These are phyloP conservation scores for Fonsecaea nubica DNA, from an alignment of 2,329 filamentous ascomycete species.

Conservation along the genomic window DNA sequence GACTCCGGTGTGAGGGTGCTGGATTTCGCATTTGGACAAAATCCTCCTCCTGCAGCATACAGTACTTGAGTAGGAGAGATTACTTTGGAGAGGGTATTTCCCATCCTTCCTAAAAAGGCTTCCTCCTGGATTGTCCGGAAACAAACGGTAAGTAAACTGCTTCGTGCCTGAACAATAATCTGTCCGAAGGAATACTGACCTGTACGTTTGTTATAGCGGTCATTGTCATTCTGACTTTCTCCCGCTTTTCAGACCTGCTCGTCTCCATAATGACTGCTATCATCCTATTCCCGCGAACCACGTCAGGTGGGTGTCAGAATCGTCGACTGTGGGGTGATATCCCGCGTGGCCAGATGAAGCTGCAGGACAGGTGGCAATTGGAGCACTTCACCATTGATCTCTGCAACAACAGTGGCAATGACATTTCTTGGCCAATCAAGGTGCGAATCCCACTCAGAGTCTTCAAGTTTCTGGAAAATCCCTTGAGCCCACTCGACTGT, in stretches of 20 bases:
- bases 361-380: constrained; percentile 35
- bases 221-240: constrained; percentile 7
- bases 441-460: constrained; percentile 40
- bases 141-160: not conserved
- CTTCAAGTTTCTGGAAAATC: constrained; percentile 43
- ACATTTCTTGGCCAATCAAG: constrained; percentile 34
- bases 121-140: not conserved
- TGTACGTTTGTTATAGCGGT: not conserved
- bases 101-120: not conserved
- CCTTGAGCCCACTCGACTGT: constrained; percentile 50
- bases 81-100: not conserved
- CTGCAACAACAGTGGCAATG: constrained; percentile 33
- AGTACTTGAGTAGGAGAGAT: not conserved
- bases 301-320: constrained; percentile 19
- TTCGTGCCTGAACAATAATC: not conserved
- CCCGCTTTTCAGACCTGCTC: not conserved
- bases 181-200: not conserved
- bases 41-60: not conserved
- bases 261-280: not conserved
- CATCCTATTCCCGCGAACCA: not conserved
- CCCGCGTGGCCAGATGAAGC: constrained; percentile 26
- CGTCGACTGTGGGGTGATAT: constrained; percentile 29
- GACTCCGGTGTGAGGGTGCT: not conserved
- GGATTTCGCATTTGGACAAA: not conserved
- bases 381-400: constrained; percentile 35